Base-by-base conservation (phyloP, 768 basidiomycete genomes). In the Leccinum variicolor region DNA sequence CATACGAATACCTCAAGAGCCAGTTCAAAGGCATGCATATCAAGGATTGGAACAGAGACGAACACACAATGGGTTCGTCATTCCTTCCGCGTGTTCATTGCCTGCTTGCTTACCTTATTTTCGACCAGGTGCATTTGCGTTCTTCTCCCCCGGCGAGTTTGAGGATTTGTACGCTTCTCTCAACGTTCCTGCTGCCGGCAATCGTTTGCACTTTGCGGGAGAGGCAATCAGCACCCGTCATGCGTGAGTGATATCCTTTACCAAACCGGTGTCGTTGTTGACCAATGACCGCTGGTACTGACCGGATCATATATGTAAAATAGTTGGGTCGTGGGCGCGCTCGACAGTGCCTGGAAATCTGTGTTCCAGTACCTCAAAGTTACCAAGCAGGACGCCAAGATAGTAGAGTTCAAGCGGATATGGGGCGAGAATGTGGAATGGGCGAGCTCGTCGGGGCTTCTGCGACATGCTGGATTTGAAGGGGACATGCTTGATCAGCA, bases 91-190 rank as follows among this genome's bases (percentile, higher is more conserved):
- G 1, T 6, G 2, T 6, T 6, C 11, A 10, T 34, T 17, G 11
- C 45, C 13, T 46, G 17, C 50, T 17, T 1, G 25, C 23, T 49
- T 14, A 56, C 19, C n/a, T n/a, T n/a, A n/a, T n/a, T 52, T n/a
- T 11, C 52, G 26, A 26, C 8, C 49, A 76, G 78, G 78, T 46
- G 75, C 75, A 4, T 77, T 68, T 54, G 79, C 77, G 0, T 64
- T 63, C 60, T 80, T 79, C 47, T 72, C 70, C 0, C 77, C 79
- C 7, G 77, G 77, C 7, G 57, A 76, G 21, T 79, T 77, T 52
- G 56, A 60, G 10, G 57, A 69, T 5, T 36, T 76, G 36, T 78
- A 75, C 56, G 52, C 58, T 3, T 58, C 65, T 6, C 64, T 78
- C 21, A 75, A 58, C 17, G 5, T 26, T 10, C 73, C 77, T 8